Evolutionary conservation across 1,284 basidiomycete genomes (phyloP), one percentile per base, ranked within the genome.

Genomic region (Sporisorium reilianum): DNA sequence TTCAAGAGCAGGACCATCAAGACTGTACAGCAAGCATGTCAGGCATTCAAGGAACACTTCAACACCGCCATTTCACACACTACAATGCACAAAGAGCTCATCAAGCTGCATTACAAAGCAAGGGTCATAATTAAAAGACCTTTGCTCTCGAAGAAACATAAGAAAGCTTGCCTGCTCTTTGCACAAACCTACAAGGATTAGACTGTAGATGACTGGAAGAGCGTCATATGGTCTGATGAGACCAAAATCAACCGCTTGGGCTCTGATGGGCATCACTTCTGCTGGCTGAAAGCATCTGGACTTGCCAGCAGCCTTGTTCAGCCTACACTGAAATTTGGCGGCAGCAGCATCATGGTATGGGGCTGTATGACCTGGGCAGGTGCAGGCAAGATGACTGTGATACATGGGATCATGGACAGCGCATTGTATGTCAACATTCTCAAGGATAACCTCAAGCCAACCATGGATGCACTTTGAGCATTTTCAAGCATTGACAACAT

Each of bases 401-500:
- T 62, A n/a, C 14, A 75, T 36, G 83, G 82, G 22, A 79, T 59
- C 51, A 85, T 87, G 82, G 74, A 86, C 83, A 77, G 67, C 11
- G 52, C 79, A 14, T 73, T 74, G 25, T 86, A 85, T 64, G 52
- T 75, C 32, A 30, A 73, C 22, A 86, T 86, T 77, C 71, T 86
- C 38, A 69, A 81, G 23, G 64, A 85, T 20, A 70, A 78, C 20
- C 73, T 86, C 5, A 32, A 65, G 36, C 65, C 64, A 18, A 73
- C 55, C 56, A 40, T 85, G 18, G 44, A 64, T 28, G 32, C 70
- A 10, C 68, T 72, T n/a, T 51, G 52, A 9, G 63, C 64, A 16
- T 46, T 52, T 34, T 20, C 23, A 23, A 18, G 44, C 22, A 59
- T 51, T 10, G 62, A 57, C 9, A 22, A 82, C 28, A 58, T 79